A percentile compares a stretch with the other conserved stretches of the same genome.
Conservation (phyloP, 768 basidiomycete genomes). For the Trametes elegans region DNA sequence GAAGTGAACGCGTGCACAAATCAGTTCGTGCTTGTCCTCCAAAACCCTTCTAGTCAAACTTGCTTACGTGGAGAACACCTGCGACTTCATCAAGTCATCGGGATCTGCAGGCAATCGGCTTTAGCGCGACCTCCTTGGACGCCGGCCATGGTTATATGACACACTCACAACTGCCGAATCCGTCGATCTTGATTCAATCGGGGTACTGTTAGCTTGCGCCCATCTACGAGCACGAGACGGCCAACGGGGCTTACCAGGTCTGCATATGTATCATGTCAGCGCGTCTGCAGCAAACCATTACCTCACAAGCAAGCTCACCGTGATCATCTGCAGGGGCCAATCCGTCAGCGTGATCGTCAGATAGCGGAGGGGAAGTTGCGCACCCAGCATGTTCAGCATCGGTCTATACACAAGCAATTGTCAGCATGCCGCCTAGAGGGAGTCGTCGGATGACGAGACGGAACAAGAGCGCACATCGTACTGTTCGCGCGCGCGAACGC, state of each 20-base stretch:
- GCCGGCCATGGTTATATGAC: neutral
- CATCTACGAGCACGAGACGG: neutral
- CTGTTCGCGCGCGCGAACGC: constrained; percentile 91
- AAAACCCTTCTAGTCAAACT: neutral
- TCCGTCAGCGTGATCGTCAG: constrained; percentile 2
- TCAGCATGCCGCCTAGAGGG: neutral
- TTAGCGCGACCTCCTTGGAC: neutral
- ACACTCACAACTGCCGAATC: constrained; percentile 76
- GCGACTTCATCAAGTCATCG: constrained; percentile 69
- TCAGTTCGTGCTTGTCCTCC: no score
- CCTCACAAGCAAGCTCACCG: constrained; percentile 43
- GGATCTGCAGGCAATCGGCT: constrained; percentile 53
- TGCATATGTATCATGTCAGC: constrained; percentile 22
- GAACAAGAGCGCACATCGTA: constrained; percentile 63
- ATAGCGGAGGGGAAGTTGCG: constrained; percentile 16
- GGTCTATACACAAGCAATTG: constrained; percentile 66
- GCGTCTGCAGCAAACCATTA: constrained; percentile 6
- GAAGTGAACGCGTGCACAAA: neutral
- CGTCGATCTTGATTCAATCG: constrained; percentile 60
- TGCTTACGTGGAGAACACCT: constrained; percentile 67
- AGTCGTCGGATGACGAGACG: neutral
- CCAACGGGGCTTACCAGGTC: constrained; percentile 42
- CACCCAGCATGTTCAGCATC: constrained; percentile 86
- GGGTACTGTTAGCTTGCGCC: neutral
- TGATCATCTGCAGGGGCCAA: constrained; percentile 62